Evolutionary conservation across 192 early-diverging fungal species (phyloP).

Genomic region (Mortierella alpina): DNA sequence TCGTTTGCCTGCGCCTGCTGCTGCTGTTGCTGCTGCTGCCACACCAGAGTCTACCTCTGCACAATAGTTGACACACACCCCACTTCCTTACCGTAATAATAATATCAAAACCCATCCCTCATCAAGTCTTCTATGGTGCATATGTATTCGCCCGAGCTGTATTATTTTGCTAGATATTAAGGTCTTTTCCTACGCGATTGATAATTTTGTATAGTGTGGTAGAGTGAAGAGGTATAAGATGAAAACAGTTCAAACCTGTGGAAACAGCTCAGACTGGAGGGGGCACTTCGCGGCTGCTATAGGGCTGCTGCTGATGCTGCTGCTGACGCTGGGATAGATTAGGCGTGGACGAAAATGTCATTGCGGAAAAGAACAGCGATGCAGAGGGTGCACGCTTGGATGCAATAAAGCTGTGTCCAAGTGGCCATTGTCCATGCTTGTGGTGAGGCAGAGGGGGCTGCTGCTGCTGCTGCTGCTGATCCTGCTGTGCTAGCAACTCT

Average conservation of each 20-base stretch:
- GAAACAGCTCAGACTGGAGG: no score
- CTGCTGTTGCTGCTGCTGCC: not conserved
- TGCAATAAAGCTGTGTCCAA: no score
- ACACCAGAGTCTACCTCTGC: not conserved
- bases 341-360: not conserved
- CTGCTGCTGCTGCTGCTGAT: slow-evolving; percentile 7
- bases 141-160: not conserved
- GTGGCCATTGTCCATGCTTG: no score
- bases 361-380: not conserved
- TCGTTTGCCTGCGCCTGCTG: slow-evolving; percentile 17
- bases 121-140: not conserved
- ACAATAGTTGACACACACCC: no score
- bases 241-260: no score
- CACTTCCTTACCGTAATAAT: not conserved
- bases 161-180: not conserved
- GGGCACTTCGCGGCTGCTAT: no score
- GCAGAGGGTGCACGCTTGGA: no score
- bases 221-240: no score
- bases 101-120: not conserved
- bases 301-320: not conserved
- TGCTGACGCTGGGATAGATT: not conserved
- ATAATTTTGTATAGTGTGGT: no score
- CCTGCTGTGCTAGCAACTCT: slow-evolving; percentile 25
- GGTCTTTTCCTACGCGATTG: no score
- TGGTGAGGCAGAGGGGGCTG: not conserved